A percentile compares a stretch with the other conserved stretches of the same genome.
Evolutionary conservation across 257 asterid genomes (phyloP).

Genomic region (Plectranthus barbatus): DNA sequence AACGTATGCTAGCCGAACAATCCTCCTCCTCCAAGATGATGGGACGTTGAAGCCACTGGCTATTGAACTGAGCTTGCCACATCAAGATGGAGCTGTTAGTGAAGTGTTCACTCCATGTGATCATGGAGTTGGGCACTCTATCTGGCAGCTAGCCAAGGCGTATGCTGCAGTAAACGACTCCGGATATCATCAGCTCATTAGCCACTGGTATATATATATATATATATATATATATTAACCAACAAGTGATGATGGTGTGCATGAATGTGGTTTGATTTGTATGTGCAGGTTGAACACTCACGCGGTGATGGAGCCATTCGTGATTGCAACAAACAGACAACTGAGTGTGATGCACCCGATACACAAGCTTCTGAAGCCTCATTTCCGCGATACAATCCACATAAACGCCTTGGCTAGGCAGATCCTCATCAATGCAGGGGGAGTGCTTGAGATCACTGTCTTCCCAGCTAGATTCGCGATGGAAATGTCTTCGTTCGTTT

Average conservation of each 20-base stretch:
- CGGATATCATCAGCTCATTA: slow-evolving; percentile 85
- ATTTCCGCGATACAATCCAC: slow-evolving; percentile 80
- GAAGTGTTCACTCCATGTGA: slow-evolving; percentile 65
- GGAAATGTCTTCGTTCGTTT: slow-evolving; percentile 69
- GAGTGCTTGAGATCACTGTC: slow-evolving; percentile 72
- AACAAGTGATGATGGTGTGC: background rate
- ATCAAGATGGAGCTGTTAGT: slow-evolving; percentile 50
- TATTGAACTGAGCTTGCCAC: slow-evolving; percentile 83
- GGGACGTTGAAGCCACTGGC: slow-evolving; percentile 85
- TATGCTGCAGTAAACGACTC: slow-evolving; percentile 87
- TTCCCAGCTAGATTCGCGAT: slow-evolving; percentile 64
- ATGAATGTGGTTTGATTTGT: background rate
- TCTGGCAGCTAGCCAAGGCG: slow-evolving; percentile 98
- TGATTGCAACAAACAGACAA: slow-evolving; percentile 65
- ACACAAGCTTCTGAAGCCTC: slow-evolving; percentile 83
- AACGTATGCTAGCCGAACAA: slow-evolving; percentile 74
- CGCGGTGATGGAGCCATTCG: slow-evolving; percentile 91
- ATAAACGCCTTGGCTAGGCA: slow-evolving; percentile 86
- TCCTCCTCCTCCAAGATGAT: slow-evolving; percentile 66
- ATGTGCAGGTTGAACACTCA: slow-evolving; percentile 83
- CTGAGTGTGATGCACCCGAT: slow-evolving; percentile 82
- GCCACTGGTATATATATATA: slow-evolving; percentile 66
- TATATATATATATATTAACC: background rate
- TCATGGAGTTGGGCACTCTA: slow-evolving; percentile 43
- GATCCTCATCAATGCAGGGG: slow-evolving; percentile 74